Base-by-base conservation (phyloP, 73 alveolate species). In the Stentor coeruleus region DNA sequence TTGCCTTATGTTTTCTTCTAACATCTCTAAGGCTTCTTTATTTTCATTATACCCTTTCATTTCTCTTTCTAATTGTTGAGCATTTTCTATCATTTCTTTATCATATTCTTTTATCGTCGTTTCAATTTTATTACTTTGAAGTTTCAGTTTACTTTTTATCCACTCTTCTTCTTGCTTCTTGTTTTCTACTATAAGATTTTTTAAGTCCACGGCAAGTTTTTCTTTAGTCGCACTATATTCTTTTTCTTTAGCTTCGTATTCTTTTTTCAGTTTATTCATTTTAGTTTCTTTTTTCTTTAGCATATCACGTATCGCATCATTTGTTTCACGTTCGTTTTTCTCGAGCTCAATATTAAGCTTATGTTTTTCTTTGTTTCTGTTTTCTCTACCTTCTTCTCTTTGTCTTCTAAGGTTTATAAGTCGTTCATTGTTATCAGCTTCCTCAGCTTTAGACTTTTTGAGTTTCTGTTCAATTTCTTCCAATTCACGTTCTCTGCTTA, bases 381-480 rank as follows among this genome's bases (percentile, higher is more conserved):
- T 40, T 2, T 75, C 74, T 40, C 38, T 75, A 14, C 74, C 72
- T 40, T 75, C 72, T 37, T 75, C 72, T 38, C 83, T 0, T 39
- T 75, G 74, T 33, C 83, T 15, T 37, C 66, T 75, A 6, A 75
- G 33, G 31, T 75, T 75, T n/a, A n/a, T 33, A 15, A 75, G 3
- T n/a, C 30, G n/a, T 20, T 15, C 38, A n/a, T 75, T 75, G 20
- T 35, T 20, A 0, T 31, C 26, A 35, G 72, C 15, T 75, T 75
- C 83, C 26, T 75, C 83, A 26, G 26, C 35, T 75, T 75, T 39
- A 37, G 83, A 14, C 72, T 75, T 75, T 30, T 15, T 39, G 0
- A 75, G 83, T 2, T 40, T 75, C 39, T 31, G 80, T 36, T 75
- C 72, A 35, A 75, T 75, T 75, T 75, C 83, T 75, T 75, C 77